phyloP scores from a whole-genome alignment of 805 yeast species.

The Candida ortonii region DNA sequence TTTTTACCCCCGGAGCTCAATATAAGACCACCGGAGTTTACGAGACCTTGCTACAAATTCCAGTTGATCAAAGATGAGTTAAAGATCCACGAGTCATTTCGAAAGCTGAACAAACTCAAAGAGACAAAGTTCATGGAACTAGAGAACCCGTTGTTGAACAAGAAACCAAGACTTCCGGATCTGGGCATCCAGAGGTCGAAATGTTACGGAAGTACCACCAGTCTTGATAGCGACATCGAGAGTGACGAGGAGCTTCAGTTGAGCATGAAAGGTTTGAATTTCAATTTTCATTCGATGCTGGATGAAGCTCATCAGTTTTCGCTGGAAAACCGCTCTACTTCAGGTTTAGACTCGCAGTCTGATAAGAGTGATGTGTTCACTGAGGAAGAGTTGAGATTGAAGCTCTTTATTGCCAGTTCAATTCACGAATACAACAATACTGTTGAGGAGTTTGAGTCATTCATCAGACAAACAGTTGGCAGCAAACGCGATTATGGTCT shows the following conservation, averaged over 20 bases:
- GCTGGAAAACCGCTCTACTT: constrained; percentile 5
- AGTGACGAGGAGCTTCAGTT: constrained; percentile 9
- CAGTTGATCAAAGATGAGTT: constrained; percentile 25
- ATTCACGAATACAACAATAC: constrained; percentile 50
- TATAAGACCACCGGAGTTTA: constrained; percentile 26
- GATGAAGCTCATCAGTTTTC: constrained; percentile 7
- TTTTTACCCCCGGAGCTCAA: constrained; percentile 44
- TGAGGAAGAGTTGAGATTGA: constrained; percentile 8
- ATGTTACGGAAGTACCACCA: constrained; percentile 2
- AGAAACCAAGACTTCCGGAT: constrained; percentile 24
- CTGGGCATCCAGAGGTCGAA: constrained; percentile 4
- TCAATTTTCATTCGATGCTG: constrained; percentile 10
- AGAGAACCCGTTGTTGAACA: constrained; percentile 8
- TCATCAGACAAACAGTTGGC: constrained; percentile 24
- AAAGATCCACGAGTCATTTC: constrained; percentile 18
- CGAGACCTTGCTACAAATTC: constrained; percentile 24
- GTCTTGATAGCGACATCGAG: constrained; percentile 6
- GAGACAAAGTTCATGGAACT: constrained; percentile 9
- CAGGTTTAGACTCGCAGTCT: constrained; percentile 2
- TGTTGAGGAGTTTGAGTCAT: constrained; percentile 46
- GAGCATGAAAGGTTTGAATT: constrained; percentile 8
- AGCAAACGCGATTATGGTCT: constrained; percentile 8
- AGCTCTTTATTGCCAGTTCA: constrained; percentile 39
- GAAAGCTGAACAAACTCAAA: constrained; percentile 18
- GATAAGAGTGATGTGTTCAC: not conserved